Evolutionary conservation across 352 stramenopile species (phyloP).

Genomic region (Blastocystis sp.): DNA sequence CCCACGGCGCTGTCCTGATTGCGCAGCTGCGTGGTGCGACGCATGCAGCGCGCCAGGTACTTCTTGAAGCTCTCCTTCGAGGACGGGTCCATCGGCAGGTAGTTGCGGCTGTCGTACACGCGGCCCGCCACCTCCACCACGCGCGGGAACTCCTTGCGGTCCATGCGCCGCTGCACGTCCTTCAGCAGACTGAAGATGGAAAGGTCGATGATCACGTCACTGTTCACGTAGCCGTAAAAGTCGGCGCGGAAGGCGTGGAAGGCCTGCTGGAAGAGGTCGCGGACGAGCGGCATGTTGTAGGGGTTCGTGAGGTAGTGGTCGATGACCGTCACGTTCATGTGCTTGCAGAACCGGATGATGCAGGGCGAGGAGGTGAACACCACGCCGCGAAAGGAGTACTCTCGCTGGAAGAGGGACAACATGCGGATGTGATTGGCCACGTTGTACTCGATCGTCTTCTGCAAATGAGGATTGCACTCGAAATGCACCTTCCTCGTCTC

Average conservation of each 20-base stretch:
- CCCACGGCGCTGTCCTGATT: slow-evolving; percentile 35
- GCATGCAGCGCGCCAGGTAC: slow-evolving; percentile 23
- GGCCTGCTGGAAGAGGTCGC: slow-evolving; percentile 51
- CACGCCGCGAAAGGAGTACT: slow-evolving; percentile 25
- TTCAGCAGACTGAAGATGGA: slow-evolving; percentile 34
- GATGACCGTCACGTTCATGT: slow-evolving; percentile 31
- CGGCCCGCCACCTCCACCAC: slow-evolving; percentile 43
- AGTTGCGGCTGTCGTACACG: slow-evolving; percentile 21
- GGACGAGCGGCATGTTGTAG: slow-evolving; percentile 43
- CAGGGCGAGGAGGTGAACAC: slow-evolving; percentile 9
- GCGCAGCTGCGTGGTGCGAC: neutral
- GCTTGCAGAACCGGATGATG: neutral
- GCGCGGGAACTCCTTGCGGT: neutral
- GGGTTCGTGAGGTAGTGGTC: slow-evolving; percentile 28
- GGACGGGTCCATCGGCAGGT: neutral
- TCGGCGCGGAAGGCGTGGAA: neutral
- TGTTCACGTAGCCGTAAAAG: slow-evolving; percentile 62
- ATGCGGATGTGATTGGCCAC: slow-evolving; percentile 48
- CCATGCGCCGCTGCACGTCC: slow-evolving; percentile 1
- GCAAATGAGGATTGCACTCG: neutral
- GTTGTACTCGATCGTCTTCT: slow-evolving; percentile 10
- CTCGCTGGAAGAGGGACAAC: slow-evolving; percentile 23
- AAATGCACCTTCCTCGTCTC: neutral
- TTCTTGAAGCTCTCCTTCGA: neutral
- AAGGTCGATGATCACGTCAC: slow-evolving; percentile 28